Conservation (phyloP, 2,329 filamentous ascomycete species). For the Magnaporthiopsis rhizophila region DNA sequence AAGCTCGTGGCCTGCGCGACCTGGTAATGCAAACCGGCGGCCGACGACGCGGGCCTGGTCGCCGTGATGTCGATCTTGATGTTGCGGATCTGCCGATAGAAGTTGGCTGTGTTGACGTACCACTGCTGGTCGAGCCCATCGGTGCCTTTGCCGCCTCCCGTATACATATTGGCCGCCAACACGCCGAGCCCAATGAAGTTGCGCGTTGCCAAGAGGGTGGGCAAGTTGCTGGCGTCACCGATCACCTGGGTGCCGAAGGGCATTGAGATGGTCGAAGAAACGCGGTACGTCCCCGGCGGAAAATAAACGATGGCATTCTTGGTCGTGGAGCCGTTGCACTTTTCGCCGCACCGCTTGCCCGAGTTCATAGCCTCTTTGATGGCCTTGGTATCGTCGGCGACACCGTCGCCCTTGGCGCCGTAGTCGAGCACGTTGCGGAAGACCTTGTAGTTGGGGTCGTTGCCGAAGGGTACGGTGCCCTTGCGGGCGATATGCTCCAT, state of each 20-base stretch:
- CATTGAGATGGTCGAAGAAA: slow-evolving; percentile 4
- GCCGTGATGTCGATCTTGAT: slow-evolving; percentile 33
- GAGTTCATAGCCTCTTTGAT: slow-evolving; percentile 38
- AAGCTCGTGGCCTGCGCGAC: slow-evolving; percentile 24
- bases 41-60: too few relatives aligned
- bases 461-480: too few relatives aligned
- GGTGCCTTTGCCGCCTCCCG: background rate
- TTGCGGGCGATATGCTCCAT: too few relatives aligned
- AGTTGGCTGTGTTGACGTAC: slow-evolving; percentile 34
- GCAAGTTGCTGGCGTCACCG: slow-evolving; percentile 6
- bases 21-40: slow-evolving; percentile 12
- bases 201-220: background rate
- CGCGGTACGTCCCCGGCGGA: slow-evolving; percentile 5
- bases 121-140: slow-evolving; percentile 1
- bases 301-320: slow-evolving; percentile 10
- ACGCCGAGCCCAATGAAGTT: slow-evolving; percentile 10
- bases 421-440: too few relatives aligned
- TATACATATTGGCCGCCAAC: slow-evolving; percentile 6
- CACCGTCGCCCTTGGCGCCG: too few relatives aligned
- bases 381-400: slow-evolving; percentile 57
- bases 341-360: background rate
- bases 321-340: slow-evolving; percentile 5
- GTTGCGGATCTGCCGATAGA: slow-evolving; percentile 45
- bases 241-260: slow-evolving; percentile 8
- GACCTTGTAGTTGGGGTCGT: too few relatives aligned